These are phyloP conservation scores for Globisporangium cystogenes DNA, from an alignment of 352 stramenopile species.

Conservation along the genomic window DNA sequence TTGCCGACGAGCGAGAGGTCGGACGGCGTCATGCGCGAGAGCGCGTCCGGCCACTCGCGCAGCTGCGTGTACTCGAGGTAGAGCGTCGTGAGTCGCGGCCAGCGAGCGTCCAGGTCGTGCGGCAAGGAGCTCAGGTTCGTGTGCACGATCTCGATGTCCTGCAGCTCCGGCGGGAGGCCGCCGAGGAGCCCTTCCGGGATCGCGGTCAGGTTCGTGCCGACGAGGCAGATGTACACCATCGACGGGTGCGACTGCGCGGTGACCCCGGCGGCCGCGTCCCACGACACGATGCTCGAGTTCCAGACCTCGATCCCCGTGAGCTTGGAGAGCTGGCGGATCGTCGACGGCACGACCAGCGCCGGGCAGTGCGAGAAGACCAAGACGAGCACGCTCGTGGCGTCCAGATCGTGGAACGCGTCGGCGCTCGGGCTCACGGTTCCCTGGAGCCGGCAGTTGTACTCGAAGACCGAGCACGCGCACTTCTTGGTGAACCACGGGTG, in stretches of 20 bases:
- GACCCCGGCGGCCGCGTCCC: constrained; percentile 10
- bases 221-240: constrained; percentile 19
- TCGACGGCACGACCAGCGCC: constrained; percentile 9
- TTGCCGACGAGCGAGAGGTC: constrained; percentile 22
- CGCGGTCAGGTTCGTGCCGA: constrained; percentile 10
- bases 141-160: constrained; percentile 18
- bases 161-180: constrained; percentile 12
- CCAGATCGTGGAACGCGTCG: constrained; percentile 8
- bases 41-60: neutral
- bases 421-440: neutral
- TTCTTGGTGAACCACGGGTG: constrained; percentile 11
- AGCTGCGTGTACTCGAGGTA: constrained; percentile 20
- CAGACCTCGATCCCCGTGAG: constrained; percentile 23
- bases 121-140: constrained; percentile 17
- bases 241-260: neutral
- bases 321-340: constrained; percentile 12
- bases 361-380: constrained; percentile 20
- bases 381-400: constrained; percentile 10
- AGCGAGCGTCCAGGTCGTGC: constrained; percentile 13
- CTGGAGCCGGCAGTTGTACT: constrained; percentile 10
- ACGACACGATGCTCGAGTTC: constrained; percentile 15
- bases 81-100: constrained; percentile 10
- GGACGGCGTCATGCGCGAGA: constrained; percentile 8
- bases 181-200: constrained; percentile 10
- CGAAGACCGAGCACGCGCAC: constrained; percentile 15